Base-by-base conservation (phyloP, 2,329 filamentous ascomycete genomes). In the Zalaria obscura region DNA sequence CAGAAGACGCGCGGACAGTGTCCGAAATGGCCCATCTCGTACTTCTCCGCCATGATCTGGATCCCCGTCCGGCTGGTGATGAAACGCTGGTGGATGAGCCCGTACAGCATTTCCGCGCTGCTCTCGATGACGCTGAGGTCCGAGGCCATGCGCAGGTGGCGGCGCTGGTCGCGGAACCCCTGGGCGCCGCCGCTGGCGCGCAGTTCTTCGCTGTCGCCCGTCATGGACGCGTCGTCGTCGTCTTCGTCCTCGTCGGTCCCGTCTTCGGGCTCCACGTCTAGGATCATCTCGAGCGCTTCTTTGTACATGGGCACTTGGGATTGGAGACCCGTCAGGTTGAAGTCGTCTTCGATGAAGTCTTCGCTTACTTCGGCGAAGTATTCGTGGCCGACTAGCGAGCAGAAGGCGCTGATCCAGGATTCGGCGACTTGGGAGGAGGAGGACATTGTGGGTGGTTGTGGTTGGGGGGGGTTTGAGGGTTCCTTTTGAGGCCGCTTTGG, bases 311-410 rank as follows among this genome's bases (percentile, higher is more conserved):
- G 82, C 40, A 98, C 91, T 66, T 96, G 89, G 45, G 80, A 83
- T 64, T 94, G 87, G 55, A 98, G 71, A 39, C 91, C 91, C 1
- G 91, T 98, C 50, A 98, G 72, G 64, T 98, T 98, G 72, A 98
- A 98, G 64, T 98, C 91, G 77, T 98, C 91, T 63, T 98, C 91
- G 58, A 98, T 96, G 55, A 98, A 98, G 57, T 98, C 91, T 66
- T 98, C 91, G 36, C 86, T 91, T 39, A 98, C 89, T 68, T 98
- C 91, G 48, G 91, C 91, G 63, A 98, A 98, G 68, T 96, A 98
- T 64, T 98, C 91, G 61, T 98, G 91, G 47, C 91, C 91, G 46
- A 96, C 75, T 36, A 96, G 72, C 33, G 85, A 87, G 70, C 91
- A 98, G 63, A 95, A 98, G 44, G 88, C 93, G 48, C 86, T 83